Evolutionary conservation across 1,284 basidiomycete genomes (phyloP).

Genomic region (Trametes sp.): DNA sequence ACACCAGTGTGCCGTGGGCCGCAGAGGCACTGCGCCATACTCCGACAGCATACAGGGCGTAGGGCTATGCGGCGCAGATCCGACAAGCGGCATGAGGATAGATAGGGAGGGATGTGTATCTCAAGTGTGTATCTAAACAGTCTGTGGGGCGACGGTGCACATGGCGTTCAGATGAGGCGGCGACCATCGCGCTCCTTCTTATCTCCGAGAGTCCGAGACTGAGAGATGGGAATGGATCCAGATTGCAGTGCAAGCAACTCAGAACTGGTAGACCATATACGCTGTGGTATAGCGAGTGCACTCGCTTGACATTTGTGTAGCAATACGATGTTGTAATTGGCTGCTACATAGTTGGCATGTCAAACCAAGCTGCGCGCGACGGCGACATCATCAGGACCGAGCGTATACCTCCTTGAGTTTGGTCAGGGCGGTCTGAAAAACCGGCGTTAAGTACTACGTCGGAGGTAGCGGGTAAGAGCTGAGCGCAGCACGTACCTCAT

Average conservation of each 20-base stretch:
- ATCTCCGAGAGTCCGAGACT: background rate
- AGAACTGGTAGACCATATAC: no score
- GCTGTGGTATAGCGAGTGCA: no score
- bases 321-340: background rate
- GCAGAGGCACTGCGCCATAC: background rate
- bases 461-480: conserved; percentile 4
- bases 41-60: background rate
- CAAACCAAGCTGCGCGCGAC: no score
- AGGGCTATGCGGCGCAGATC: background rate
- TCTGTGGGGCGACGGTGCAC: background rate
- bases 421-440: conserved; percentile 45
- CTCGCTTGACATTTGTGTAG: no score
- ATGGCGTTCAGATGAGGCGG: background rate
- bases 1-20: no score
- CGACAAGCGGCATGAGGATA: background rate
- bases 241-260: background rate
- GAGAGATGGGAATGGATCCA: no score
- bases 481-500: conserved; percentile 59
- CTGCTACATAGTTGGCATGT: background rate
- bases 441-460: background rate
- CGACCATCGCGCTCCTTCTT: background rate
- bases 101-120: background rate
- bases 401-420: conserved; percentile 48
- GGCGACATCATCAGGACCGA: conserved; percentile 13
- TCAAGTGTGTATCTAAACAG: no score